Evolutionary conservation across 306 rosid species (phyloP).

Genomic region (Prunus campanulata): DNA sequence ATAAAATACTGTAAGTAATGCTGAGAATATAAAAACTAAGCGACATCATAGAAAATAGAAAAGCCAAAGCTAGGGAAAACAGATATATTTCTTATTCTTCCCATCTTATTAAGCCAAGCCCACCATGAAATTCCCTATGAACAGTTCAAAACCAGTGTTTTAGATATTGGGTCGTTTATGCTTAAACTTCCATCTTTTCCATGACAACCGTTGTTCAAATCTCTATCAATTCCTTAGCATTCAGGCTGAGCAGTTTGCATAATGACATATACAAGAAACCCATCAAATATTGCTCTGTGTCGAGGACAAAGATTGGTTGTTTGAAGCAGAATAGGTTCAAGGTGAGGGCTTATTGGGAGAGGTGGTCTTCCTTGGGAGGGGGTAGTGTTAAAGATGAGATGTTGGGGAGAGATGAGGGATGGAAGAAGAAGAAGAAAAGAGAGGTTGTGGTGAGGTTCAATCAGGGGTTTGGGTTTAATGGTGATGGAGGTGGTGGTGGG

Average conservation of each 20-base stretch:
- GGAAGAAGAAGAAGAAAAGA: slow-evolving; percentile 44
- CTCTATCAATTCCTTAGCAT: slow-evolving; percentile 45
- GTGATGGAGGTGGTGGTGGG: slow-evolving; percentile 63
- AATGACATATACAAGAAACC: slow-evolving; percentile 37
- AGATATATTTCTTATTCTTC: neutral
- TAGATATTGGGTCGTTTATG: slow-evolving; percentile 19
- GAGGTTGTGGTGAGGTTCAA: slow-evolving; percentile 62
- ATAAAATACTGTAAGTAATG: neutral
- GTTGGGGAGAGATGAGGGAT: slow-evolving; percentile 37
- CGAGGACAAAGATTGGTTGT: slow-evolving; percentile 36
- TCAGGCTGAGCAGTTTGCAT: slow-evolving; percentile 30
- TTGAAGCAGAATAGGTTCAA: slow-evolving; percentile 34
- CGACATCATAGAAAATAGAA: neutral
- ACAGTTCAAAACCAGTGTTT: neutral
- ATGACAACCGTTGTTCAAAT: slow-evolving; percentile 49
- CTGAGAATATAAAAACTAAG: neutral
- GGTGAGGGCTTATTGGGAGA: slow-evolving; percentile 35
- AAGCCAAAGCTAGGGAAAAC: neutral
- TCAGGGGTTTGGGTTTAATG: slow-evolving; percentile 73
- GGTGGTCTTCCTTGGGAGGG: slow-evolving; percentile 28
- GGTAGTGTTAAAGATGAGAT: slow-evolving; percentile 29
- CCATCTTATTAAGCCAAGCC: neutral
- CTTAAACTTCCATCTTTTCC: slow-evolving; percentile 20
- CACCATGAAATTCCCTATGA: slow-evolving; percentile 14
- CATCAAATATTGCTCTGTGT: slow-evolving; percentile 28